Evolutionary conservation across 306 rosid species (phyloP).

Genomic region (Cyclanthera cordifolia): DNA sequence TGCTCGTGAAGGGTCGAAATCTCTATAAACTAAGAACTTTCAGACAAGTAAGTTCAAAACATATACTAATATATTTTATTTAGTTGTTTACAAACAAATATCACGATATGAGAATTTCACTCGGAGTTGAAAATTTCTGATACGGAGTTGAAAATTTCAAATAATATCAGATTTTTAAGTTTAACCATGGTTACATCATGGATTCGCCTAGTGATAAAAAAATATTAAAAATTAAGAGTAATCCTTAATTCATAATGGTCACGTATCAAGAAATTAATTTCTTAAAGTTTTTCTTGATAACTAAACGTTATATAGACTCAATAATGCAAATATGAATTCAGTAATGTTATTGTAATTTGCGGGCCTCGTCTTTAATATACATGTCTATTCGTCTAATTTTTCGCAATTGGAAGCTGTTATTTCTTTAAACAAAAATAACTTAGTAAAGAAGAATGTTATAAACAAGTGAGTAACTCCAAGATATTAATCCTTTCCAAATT

Average conservation of each 20-base stretch:
- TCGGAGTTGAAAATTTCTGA: too few relatives aligned
- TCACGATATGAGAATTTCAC: neutral
- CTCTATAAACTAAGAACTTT: constrained; percentile 62
- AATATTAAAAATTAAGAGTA: too few relatives aligned
- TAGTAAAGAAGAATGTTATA: too few relatives aligned
- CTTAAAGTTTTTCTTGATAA: too few relatives aligned
- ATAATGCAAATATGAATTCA: neutral
- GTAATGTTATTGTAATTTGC: neutral
- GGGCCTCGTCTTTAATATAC: too few relatives aligned
- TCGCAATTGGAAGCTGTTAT: too few relatives aligned
- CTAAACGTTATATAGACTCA: too few relatives aligned
- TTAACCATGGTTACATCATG: neutral
- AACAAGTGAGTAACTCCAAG: neutral
- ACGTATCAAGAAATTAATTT: too few relatives aligned
- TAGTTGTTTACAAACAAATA: neutral
- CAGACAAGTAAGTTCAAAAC: constrained; percentile 41
- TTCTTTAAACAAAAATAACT: too few relatives aligned
- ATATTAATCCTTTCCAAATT: neutral
- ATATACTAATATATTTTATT: neutral
- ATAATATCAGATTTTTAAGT: neutral
- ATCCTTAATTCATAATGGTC: too few relatives aligned
- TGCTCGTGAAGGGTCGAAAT: constrained; percentile 79
- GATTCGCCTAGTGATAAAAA: too few relatives aligned
- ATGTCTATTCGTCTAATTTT: too few relatives aligned
- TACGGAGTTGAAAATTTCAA: neutral